These are phyloP conservation scores for Fusarium proliferatum DNA, from an alignment of 2,329 filamentous ascomycete genomes.

Conservation along the genomic window DNA sequence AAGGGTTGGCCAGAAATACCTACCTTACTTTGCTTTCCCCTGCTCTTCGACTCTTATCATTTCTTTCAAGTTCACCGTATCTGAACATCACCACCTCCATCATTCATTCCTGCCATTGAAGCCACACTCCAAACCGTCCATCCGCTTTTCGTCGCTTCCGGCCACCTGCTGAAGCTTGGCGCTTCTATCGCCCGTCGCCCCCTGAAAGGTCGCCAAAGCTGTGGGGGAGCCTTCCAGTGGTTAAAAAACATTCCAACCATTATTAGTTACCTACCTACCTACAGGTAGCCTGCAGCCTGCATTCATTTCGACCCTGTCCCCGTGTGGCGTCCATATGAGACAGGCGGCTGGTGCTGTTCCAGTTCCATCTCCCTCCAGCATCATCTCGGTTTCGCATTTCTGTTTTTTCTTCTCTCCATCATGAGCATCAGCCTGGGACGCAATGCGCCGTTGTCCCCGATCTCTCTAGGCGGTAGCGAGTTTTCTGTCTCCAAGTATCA, in stretches of 20 bases:
- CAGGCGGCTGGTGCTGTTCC: slow-evolving; percentile 41
- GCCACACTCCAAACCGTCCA: slow-evolving; percentile 15
- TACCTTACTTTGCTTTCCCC: slow-evolving; percentile 8
- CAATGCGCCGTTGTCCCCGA: slow-evolving; percentile 82
- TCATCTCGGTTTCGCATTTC: slow-evolving; percentile 37
- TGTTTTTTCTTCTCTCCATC: slow-evolving; percentile 49
- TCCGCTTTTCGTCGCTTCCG: slow-evolving; percentile 34
- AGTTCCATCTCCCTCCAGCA: slow-evolving; percentile 42
- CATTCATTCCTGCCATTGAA: slow-evolving; percentile 19
- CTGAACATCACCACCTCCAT: background rate
- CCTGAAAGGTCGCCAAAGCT: slow-evolving; percentile 43
- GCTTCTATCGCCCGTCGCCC: slow-evolving; percentile 28
- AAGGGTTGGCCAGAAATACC: slow-evolving; percentile 6
- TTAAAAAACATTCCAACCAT: slow-evolving; percentile 40
- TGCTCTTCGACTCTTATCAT: background rate
- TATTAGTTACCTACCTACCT: background rate
- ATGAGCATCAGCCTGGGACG: slow-evolving; percentile 71
- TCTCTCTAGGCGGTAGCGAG: slow-evolving; percentile 85
- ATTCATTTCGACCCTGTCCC: slow-evolving; percentile 43
- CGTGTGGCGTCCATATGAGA: slow-evolving; percentile 45
- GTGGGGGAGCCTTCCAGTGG: slow-evolving; percentile 43
- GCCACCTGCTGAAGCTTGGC: slow-evolving; percentile 40
- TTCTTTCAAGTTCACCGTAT: slow-evolving; percentile 27
- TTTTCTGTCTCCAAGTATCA: slow-evolving; percentile 81
- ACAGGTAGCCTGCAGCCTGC: slow-evolving; percentile 24